Evolutionary conservation across 768 basidiomycete species (phyloP).

Genomic region (Crassisporium funariophilum): DNA sequence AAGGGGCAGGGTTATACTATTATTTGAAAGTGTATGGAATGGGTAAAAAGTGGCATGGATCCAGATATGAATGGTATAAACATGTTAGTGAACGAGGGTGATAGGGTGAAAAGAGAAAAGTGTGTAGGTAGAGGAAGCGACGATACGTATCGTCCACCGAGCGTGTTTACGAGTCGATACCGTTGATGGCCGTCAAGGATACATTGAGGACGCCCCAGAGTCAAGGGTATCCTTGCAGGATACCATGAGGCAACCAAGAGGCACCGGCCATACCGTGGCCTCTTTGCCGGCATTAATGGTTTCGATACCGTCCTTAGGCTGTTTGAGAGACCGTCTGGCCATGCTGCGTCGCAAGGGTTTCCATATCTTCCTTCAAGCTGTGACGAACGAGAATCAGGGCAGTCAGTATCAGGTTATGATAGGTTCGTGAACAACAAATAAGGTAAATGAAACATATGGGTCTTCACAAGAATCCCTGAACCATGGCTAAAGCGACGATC

Average conservation of each 20-base stretch:
- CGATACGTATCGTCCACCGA: too few relatives aligned
- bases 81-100: too few relatives aligned
- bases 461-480: constrained; percentile 53
- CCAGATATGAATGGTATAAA: not conserved
- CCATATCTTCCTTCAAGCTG: constrained; percentile 74
- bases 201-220: not conserved
- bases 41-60: not conserved
- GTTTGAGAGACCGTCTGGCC: not conserved
- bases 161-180: too few relatives aligned
- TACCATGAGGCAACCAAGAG: not conserved
- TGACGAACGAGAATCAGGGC: constrained; percentile 20
- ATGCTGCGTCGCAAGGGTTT: constrained; percentile 45
- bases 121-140: too few relatives aligned
- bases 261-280: too few relatives aligned
- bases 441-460: constrained; percentile 7
- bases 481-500: constrained; percentile 53
- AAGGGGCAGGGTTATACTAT: too few relatives aligned
- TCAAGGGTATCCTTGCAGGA: not conserved
- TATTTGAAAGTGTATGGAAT: not conserved
- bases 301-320: too few relatives aligned
- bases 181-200: not conserved
- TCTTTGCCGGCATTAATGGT: too few relatives aligned
- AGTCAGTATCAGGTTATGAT: constrained; percentile 34
- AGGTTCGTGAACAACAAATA: constrained; percentile 15
- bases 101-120: too few relatives aligned